Evolutionary conservation across 306 rosid species (phyloP).

Genomic region (Lablab purpureus): DNA sequence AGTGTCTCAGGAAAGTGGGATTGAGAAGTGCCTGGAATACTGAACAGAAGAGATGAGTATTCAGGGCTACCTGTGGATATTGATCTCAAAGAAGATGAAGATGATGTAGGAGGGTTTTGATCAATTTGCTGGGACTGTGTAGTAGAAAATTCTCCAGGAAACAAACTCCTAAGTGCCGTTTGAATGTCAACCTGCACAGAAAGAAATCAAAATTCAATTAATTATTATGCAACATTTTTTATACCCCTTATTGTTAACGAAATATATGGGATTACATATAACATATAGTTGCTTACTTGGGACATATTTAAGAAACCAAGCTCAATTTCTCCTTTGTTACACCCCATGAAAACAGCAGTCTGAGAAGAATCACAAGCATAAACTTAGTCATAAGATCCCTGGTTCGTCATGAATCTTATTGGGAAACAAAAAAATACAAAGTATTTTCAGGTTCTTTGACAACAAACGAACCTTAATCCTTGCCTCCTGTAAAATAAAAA

Average conservation of each 20-base stretch:
- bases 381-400: conserved; percentile 29
- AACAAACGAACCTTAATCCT: conserved; percentile 74
- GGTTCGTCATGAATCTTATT: conserved; percentile 17
- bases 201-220: background rate
- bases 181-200: conserved; percentile 56
- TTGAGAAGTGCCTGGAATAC: conserved; percentile 53
- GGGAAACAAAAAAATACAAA: background rate
- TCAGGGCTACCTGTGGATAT: conserved; percentile 81
- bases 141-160: conserved; percentile 59
- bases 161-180: conserved; percentile 61
- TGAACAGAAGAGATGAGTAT: conserved; percentile 71
- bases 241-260: background rate
- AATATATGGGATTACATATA: conserved; percentile 11
- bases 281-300: conserved; percentile 56
- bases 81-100: conserved; percentile 86
- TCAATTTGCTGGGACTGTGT: conserved; percentile 46
- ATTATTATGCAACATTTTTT: too few species aligned
- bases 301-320: conserved; percentile 76
- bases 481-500: conserved; percentile 65
- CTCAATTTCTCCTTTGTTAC: conserved; percentile 89
- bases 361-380: conserved; percentile 44
- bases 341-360: conserved; percentile 88
- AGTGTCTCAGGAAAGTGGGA: conserved; percentile 45
- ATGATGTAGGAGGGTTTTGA: conserved; percentile 72
- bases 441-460: conserved; percentile 16